A percentile compares a stretch with the other conserved stretches of the same genome.
These are phyloP conservation scores for Gonapodya prolifera DNA, from an alignment of 192 early-diverging fungal genomes.

Conservation along the genomic window DNA sequence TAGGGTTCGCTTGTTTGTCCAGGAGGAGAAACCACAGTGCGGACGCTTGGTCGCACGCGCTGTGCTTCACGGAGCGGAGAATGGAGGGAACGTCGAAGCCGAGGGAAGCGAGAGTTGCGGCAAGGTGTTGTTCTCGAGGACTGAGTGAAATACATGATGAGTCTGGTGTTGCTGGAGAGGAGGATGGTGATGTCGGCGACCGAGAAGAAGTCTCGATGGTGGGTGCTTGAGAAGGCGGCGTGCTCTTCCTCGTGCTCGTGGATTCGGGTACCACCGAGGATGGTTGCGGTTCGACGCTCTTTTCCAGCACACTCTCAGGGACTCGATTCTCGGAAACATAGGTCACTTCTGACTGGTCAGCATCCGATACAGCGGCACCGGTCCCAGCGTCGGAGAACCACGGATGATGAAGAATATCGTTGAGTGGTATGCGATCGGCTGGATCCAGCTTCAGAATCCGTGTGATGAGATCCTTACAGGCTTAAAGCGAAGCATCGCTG, in stretches of 20 bases:
- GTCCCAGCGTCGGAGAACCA: constrained; percentile 31
- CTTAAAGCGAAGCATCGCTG: constrained; percentile 20
- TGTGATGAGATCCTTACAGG: constrained; percentile 46
- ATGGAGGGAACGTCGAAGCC: constrained; percentile 48
- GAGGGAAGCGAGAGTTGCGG: constrained; percentile 25
- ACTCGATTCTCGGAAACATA: too few relatives aligned
- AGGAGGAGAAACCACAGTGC: constrained; percentile 62
- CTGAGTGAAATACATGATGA: constrained; percentile 21
- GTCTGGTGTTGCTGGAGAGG: constrained; percentile 7
- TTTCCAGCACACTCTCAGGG: neutral
- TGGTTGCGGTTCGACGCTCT: neutral
- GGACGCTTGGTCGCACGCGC: constrained; percentile 41
- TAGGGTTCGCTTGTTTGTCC: neutral
- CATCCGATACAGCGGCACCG: constrained; percentile 8
- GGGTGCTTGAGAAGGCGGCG: neutral
- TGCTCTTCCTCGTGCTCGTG: neutral
- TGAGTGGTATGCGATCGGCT: constrained; percentile 41
- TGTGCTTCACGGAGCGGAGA: constrained; percentile 33
- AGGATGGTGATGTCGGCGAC: constrained; percentile 17
- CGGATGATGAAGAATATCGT: constrained; percentile 50
- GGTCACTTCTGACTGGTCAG: neutral
- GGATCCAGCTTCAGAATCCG: constrained; percentile 57
- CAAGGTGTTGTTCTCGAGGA: constrained; percentile 29
- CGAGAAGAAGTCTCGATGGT: constrained; percentile 9
- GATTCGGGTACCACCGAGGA: neutral